phyloP scores from a whole-genome alignment of 148 eudicot species.

The Salicornia ramosissima region DNA sequence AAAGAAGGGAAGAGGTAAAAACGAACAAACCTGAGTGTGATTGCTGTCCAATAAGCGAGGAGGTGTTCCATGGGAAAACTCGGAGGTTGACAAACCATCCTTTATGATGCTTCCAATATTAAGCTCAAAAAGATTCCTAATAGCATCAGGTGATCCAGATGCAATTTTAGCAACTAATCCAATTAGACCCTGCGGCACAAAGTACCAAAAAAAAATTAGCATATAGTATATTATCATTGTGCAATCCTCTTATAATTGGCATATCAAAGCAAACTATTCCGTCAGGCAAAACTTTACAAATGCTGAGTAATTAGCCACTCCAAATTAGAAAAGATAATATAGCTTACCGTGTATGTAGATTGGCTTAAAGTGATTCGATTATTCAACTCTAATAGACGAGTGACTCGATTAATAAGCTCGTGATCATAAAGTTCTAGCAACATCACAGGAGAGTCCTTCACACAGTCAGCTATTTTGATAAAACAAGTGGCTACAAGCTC shows the following conservation, averaged over 20 bases:
- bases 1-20: conserved; percentile 2
- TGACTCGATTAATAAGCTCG: conserved; percentile 63
- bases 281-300: background rate
- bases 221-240: background rate
- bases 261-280: background rate
- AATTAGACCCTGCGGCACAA: conserved; percentile 56
- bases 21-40: conserved; percentile 53
- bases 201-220: background rate
- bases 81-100: conserved; percentile 55
- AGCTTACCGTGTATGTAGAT: conserved; percentile 56
- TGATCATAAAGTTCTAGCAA: conserved; percentile 63
- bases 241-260: background rate
- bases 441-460: conserved; percentile 50
- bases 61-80: conserved; percentile 50
- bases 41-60: conserved; percentile 50
- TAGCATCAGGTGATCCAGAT: conserved; percentile 71
- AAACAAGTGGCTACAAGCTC: conserved; percentile 80
- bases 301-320: background rate
- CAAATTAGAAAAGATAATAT: background rate
- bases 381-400: conserved; percentile 56
- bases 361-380: conserved; percentile 59
- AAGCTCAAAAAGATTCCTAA: conserved; percentile 68
- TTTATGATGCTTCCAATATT: conserved; percentile 57
- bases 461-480: conserved; percentile 66
- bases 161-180: conserved; percentile 77